phyloP scores from a whole-genome alignment of 2,329 filamentous ascomycete species.

The Cercospora brassicicola region DNA sequence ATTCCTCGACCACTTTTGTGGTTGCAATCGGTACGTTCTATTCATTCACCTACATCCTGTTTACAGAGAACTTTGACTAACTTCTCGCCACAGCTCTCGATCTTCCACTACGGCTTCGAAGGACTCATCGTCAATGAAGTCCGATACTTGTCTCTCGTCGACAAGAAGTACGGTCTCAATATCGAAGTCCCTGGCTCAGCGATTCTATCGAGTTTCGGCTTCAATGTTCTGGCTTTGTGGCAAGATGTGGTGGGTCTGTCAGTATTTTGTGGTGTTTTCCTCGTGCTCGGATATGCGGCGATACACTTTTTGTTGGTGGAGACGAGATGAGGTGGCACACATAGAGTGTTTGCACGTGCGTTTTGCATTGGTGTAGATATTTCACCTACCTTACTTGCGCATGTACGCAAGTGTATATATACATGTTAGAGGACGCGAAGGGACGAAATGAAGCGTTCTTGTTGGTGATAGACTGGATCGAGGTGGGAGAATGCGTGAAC shows the following conservation, averaged over 20 bases:
- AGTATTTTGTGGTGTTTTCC: conserved; percentile 77
- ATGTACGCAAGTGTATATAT: not conserved
- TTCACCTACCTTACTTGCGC: not conserved
- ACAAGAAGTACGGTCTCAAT: conserved; percentile 93
- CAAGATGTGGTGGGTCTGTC: conserved; percentile 77
- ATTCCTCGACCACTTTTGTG: conserved; percentile 83
- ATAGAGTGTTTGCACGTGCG: no score
- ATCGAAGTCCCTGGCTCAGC: conserved; percentile 94
- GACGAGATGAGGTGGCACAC: conserved; percentile 54
- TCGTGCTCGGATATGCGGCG: conserved; percentile 82
- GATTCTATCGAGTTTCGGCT: conserved; percentile 92
- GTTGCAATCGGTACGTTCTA: conserved; percentile 71
- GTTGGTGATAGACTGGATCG: not conserved
- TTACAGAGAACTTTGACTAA: not conserved
- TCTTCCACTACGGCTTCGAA: conserved; percentile 98
- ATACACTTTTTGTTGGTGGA: conserved; percentile 95
- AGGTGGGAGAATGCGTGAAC: not conserved
- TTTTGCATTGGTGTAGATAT: not conserved
- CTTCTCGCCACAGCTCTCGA: conserved; percentile 63
- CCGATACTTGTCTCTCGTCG: conserved; percentile 80
- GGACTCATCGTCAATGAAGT: conserved; percentile 97
- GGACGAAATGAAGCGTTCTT: not conserved
- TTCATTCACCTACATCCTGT: not conserved
- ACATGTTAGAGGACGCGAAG: not conserved
- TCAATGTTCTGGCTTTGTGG: conserved; percentile 85